Base-by-base conservation (phyloP, 1,284 basidiomycete genomes). In the Bjerkandera adusta region DNA sequence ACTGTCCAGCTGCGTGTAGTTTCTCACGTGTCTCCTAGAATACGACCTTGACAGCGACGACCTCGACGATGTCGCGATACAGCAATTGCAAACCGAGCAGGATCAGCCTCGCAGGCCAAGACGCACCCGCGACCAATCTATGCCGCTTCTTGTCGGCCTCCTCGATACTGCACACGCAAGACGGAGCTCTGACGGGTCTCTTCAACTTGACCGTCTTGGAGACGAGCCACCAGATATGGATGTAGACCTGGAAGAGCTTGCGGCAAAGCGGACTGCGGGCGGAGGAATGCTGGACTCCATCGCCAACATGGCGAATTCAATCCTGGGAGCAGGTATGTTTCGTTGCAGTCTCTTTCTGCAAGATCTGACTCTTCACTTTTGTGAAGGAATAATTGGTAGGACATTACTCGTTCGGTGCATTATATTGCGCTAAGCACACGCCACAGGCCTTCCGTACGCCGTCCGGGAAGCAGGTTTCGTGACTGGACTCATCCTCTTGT, bases 261-360 rank as follows among this genome's bases (percentile, higher is more conserved):
- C 79, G 21, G 74, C 77, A 32, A 87, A 86, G 61, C 73, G 75
- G 38, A 73, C 70, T 47, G 76, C 83, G 2, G 91, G 91, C 20
- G 92, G 92, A 22, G 85, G 85, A 1, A 69, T 95, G 67, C 41
- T 93, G 2, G 89, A 92, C 57, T 92, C 89, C 5, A 79, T 94
- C 42, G 89, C 90, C 18, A 94, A 94, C 60, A 94, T 94, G 92
- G 92, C 93, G 24, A 99, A 99, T 65, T 95, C 92, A 5, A 98
- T 99, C 43, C 73, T 99, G 20, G 96, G 96, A 34, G 96, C 96
- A 60, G 92, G 92, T 89, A 58, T 62, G 43, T 48, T 35, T 34
- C n/a, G 15, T 36, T n/a, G 18, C 35, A 30, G 24, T 36, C 27
- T 11, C 27, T 26, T 27, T n/a, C 3, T 43, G 12, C 33, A 35